phyloP scores from a whole-genome alignment of 176 grass and related monocot genomes.

The Pontederia crassipes region DNA sequence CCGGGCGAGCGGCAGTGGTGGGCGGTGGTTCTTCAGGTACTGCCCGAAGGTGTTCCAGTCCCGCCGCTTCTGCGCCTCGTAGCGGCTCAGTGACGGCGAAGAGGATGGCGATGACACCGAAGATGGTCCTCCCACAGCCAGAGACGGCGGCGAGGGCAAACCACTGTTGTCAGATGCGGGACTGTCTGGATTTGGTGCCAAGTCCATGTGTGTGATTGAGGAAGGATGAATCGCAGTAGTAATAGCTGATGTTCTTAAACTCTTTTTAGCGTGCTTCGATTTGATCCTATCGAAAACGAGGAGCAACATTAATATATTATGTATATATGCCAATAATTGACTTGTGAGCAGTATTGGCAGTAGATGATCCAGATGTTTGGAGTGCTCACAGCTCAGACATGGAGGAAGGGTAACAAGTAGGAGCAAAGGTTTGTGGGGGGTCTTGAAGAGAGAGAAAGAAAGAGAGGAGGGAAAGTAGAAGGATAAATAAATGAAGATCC shows the following conservation, averaged over 20 bases:
- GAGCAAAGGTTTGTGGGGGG: background rate
- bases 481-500: background rate
- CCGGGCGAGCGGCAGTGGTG: background rate
- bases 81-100: conserved; percentile 5
- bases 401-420: background rate
- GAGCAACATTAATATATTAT: no score
- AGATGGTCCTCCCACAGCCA: background rate
- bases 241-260: background rate
- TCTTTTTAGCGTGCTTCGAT: background rate
- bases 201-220: background rate
- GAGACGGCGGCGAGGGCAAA: background rate
- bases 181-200: background rate
- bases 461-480: background rate
- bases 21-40: conserved; percentile 6
- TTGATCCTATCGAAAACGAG: no score
- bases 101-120: background rate
- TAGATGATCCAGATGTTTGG: no score
- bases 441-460: background rate
- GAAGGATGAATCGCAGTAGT: no score
- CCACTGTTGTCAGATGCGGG: conserved; percentile 2
- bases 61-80: conserved; percentile 6
- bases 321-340: no score
- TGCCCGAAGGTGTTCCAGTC: conserved; percentile 9
- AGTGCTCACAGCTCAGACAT: background rate
- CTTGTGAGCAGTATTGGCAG: no score